Evolutionary conservation across 2,329 filamentous ascomycete genomes (phyloP), one percentile per base, ranked within the genome.

Genomic region (Microcera coccophila): DNA sequence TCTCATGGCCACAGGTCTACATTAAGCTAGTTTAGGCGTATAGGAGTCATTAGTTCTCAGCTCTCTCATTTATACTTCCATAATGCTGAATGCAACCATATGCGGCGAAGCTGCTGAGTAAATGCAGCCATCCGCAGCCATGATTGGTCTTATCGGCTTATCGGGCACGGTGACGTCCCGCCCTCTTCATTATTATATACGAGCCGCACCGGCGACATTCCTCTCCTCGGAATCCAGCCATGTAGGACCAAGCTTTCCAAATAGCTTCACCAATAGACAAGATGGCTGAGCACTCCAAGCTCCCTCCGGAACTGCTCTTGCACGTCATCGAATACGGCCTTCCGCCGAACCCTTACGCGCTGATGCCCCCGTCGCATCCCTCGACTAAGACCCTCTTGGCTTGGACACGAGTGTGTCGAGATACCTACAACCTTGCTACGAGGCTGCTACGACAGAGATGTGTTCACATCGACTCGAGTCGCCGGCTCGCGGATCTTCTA

Each of bases 391-490:
- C 72, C 5, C 65, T 76, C 5, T 52, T 75, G 14, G 61, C 70
- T 15, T 64, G 76, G 44, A 66, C 67, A 3, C 57, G 63, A 16
- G 69, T 73, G 28, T 73, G 66, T 26, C 64, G 65, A 3, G 64
- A 65, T 14, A 73, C 70, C 3, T 64, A 71, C 46, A 48, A 53
- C 4, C 44, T 67, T 9, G 71, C 74, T 3, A 62, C 62, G 14
- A 65, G 62, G 29, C 60, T 71, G 10, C 65, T 77, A n/a, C 67
- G 67, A 35, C 57, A 67, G 44, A 63, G 69, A 48, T 76, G 72
- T 54, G 48, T 74, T 26, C 69, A 69, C 49, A 58, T 78, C 29
- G 65, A 72, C 38, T 67, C 67, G 17, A 56, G 57, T 14, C 48
- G 47, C 4, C 65, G 66, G 16, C 62, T 72, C 12, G 55, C 56